Conservation (phyloP, 2,329 filamentous ascomycete species). For the Colletotrichum tofieldiae region DNA sequence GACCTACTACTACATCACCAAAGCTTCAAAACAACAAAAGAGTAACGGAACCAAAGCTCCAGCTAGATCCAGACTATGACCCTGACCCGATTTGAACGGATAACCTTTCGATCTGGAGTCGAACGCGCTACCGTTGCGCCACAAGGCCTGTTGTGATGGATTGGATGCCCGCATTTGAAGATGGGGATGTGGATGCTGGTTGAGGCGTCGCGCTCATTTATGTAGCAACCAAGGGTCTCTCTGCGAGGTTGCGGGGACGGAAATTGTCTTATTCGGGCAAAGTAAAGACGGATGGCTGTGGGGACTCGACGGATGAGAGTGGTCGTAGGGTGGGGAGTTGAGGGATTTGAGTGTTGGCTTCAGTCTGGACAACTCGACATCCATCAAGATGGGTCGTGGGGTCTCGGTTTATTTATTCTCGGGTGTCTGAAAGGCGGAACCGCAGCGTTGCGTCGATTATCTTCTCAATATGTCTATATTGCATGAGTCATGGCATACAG, state of each 20-base stretch:
- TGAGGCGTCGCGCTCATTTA: fast-evolving
- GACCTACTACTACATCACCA: neutral
- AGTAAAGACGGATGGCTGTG: neutral
- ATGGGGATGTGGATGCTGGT: neutral
- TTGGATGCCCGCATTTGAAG: neutral
- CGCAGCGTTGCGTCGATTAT: neutral
- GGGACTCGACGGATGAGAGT: neutral
- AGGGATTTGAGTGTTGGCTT: neutral
- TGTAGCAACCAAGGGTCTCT: neutral
- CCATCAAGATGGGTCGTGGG: neutral
- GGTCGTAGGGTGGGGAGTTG: neutral
- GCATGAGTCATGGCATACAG: neutral
- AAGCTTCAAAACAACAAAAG: neutral
- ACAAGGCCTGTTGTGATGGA: neutral
- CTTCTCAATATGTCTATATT: neutral
- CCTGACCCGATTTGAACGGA: slow-evolving; percentile 20
- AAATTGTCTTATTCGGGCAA: neutral
- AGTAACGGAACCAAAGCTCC: neutral
- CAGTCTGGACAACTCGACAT: neutral
- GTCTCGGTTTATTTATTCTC: neutral
- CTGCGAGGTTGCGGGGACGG: neutral
- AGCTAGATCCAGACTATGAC: neutral
- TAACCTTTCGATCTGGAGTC: slow-evolving; percentile 28
- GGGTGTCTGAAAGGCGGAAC: neutral
- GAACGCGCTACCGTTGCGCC: slow-evolving; percentile 19